A percentile compares a stretch with the other conserved stretches of the same genome.
These are phyloP conservation scores for Stephania yunnanensis DNA, from an alignment of 164 flowering plant species.

Conservation along the genomic window DNA sequence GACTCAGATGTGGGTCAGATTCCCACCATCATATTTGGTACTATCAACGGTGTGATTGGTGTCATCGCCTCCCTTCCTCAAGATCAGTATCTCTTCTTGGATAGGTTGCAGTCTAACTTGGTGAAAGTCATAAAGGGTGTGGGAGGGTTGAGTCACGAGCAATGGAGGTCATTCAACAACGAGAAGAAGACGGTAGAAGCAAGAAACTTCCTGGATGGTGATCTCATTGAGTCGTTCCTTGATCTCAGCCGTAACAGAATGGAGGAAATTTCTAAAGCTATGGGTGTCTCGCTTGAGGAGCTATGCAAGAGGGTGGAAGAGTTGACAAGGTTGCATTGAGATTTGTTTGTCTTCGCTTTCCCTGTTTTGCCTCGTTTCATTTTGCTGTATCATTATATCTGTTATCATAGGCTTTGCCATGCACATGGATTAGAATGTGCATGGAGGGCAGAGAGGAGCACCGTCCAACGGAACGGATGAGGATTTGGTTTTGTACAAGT, in stretches of 20 bases:
- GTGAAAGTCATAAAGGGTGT: constrained; percentile 91
- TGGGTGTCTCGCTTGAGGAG: constrained; percentile 79
- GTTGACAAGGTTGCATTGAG: constrained; percentile 78
- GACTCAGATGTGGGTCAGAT: constrained; percentile 94
- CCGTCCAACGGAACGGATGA: background rate
- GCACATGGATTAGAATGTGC: background rate
- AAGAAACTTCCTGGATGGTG: constrained; percentile 83
- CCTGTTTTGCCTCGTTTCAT: background rate
- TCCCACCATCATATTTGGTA: constrained; percentile 86
- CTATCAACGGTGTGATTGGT: constrained; percentile 86
- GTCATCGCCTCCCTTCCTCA: constrained; percentile 87
- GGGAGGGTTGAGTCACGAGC: constrained; percentile 94
- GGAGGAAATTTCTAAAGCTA: constrained; percentile 74
- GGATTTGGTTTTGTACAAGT: background rate
- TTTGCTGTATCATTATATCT: background rate
- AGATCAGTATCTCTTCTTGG: constrained; percentile 72
- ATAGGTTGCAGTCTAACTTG: constrained; percentile 72
- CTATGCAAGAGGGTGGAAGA: constrained; percentile 96
- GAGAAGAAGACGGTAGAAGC: constrained; percentile 86
- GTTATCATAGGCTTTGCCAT: background rate
- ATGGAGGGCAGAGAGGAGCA: background rate
- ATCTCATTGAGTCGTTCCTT: constrained; percentile 89
- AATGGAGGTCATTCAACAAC: constrained; percentile 88
- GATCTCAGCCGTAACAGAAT: constrained; percentile 76
- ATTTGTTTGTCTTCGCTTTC: background rate